These are phyloP conservation scores for Mucor mucedo DNA, from an alignment of 371 early-diverging fungal species.

Conservation along the genomic window DNA sequence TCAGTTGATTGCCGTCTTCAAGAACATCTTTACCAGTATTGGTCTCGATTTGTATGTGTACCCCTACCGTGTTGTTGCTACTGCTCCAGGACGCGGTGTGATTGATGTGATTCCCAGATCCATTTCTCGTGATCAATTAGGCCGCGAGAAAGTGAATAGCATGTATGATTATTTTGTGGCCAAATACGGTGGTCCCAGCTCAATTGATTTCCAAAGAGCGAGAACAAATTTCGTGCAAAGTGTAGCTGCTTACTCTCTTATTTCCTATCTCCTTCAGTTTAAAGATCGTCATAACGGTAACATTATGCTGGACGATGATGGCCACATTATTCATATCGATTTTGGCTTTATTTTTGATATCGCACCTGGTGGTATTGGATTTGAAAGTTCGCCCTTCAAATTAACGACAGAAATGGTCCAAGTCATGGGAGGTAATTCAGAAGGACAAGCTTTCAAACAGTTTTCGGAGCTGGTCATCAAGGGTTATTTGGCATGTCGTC, in stretches of 20 bases:
- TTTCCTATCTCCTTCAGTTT: conserved; percentile 95
- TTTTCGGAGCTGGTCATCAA: conserved; percentile 93
- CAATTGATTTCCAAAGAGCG: conserved; percentile 92
- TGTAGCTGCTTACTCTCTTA: conserved; percentile 97
- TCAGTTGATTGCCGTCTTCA: conserved; percentile 98
- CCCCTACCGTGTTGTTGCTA: conserved; percentile 98
- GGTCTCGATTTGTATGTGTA: conserved; percentile 96
- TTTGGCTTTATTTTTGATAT: conserved; percentile 99
- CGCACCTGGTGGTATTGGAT: conserved; percentile 97
- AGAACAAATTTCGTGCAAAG: conserved; percentile 95
- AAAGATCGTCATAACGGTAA: conserved; percentile 99
- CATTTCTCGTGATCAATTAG: conserved; percentile 97
- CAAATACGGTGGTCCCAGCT: conserved; percentile 91
- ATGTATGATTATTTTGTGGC: conserved; percentile 95
- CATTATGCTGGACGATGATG: conserved; percentile 98
- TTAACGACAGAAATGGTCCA: conserved; percentile 98
- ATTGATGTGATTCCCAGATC: conserved; percentile 99
- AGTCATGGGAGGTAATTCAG: conserved; percentile 91
- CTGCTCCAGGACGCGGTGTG: conserved; percentile 97
- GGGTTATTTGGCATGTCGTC: conserved; percentile 90
- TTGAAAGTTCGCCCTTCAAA: conserved; percentile 98
- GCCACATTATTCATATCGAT: conserved; percentile 99
- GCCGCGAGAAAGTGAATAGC: conserved; percentile 97
- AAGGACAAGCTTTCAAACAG: conserved; percentile 83
- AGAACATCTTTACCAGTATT: conserved; percentile 90